Evolutionary conservation across 2,329 filamentous ascomycete species (phyloP), one percentile per base, ranked within the genome.

Genomic region (Taxawa tesnikishii): DNA sequence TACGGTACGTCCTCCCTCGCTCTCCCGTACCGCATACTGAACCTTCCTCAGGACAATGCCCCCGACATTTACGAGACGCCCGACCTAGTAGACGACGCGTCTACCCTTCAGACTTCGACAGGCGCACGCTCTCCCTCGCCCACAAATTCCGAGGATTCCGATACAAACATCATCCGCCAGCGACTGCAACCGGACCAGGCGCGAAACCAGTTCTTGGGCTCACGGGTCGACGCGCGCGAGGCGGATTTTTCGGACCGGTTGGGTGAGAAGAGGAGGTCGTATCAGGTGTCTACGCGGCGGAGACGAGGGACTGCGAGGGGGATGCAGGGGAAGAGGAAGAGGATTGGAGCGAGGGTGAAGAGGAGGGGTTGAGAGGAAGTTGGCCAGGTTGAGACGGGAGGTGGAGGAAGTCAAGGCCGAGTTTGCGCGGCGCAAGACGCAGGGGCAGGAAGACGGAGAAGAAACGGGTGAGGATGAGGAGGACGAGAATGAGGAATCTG

Each of bases 21-120:
- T 9, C 15, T 29, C 11, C 11, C 17, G 12, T 11, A 25, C 14
- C 14, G 15, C 7, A 13, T n/a, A 3, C 3, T 5, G 7, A 10
- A 32, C 11, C 6, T 3, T 19, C 13, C n/a, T 9, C 15, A 41
- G 38, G 38, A 41, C 16, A 35, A 41, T 25, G 85, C 87, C 16
- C 87, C 87, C 43, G 90, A 96, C 51, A 83, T 94, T 48, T 96
- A 94, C 65, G 88, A 96, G 60, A 96, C 90, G 11, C 87, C 88
- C 43, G 87, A 93, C 34, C 65, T 94, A 43, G 88, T 81, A 35
- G 84, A 94, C 51, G 87, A 93, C 56, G 81, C 75, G 41, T 93
- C 85, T 14, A 94, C 85, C 29, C 63, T 85, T 36, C 82, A 16
- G 8, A 37, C 34, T 7, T 31, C 28, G 8, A 29, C 27, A 14